Evolutionary conservation across 2,329 filamentous ascomycete species (phyloP).

Genomic region (Clonostachys rhizophaga): DNA sequence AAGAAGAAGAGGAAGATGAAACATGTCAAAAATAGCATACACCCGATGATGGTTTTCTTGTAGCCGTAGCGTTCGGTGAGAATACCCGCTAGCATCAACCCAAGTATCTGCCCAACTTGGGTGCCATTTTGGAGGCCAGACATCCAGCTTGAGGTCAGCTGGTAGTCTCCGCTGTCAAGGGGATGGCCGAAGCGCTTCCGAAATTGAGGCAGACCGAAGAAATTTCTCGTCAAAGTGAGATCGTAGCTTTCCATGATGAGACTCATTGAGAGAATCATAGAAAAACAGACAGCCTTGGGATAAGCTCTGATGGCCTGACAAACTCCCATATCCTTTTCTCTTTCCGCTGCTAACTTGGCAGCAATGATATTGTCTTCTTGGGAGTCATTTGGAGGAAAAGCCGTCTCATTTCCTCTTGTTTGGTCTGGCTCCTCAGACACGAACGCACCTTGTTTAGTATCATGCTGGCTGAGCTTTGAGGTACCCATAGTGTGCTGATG

Average conservation of each 20-base stretch:
- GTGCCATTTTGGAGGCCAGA: constrained; percentile 36
- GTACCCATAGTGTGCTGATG: no score
- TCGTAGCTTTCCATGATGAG: constrained; percentile 39
- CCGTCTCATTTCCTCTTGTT: no score
- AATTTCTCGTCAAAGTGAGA: constrained; percentile 25
- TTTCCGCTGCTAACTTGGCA: constrained; percentile 7
- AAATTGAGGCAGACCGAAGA: constrained; percentile 27
- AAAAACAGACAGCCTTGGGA: constrained; percentile 28
- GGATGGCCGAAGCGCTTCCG: constrained; percentile 8
- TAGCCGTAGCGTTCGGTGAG: constrained; percentile 23
- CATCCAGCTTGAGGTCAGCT: constrained; percentile 38
- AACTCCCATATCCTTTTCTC: constrained; percentile 15
- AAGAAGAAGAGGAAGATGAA: constrained; percentile 37
- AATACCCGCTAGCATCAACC: constrained; percentile 34
- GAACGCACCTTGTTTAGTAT: no score
- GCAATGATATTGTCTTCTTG: not conserved
- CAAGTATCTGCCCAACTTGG: constrained; percentile 35
- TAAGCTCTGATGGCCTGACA: constrained; percentile 18
- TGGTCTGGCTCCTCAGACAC: no score
- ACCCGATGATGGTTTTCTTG: constrained; percentile 10
- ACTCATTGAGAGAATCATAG: constrained; percentile 23
- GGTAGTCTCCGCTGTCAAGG: constrained; percentile 18
- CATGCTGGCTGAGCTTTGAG: no score
- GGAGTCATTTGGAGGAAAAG: no score
- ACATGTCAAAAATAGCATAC: not conserved